Conservation (phyloP, 257 asterid species). For the Petunia axillaris region DNA sequence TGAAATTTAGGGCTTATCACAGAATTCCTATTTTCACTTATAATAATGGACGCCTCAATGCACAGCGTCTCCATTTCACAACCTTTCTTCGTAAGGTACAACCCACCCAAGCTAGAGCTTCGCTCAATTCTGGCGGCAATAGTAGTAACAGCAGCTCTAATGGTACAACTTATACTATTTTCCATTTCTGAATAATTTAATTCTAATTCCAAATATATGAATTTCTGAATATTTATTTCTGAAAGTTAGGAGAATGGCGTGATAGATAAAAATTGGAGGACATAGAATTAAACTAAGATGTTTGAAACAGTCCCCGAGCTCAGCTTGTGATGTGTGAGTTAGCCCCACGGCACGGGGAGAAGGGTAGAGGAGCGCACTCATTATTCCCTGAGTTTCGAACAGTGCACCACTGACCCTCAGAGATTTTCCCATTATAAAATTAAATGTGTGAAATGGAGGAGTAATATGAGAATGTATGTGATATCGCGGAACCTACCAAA, state of each 20-base stretch:
- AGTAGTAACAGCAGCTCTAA: slow-evolving; percentile 55
- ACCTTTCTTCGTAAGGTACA: slow-evolving; percentile 67
- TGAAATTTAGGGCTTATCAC: slow-evolving; percentile 57
- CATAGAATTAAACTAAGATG: neutral
- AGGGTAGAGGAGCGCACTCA: too few relatives aligned
- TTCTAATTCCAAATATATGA: neutral
- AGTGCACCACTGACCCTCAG: too few relatives aligned
- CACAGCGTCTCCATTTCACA: slow-evolving; percentile 52
- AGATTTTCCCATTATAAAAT: neutral
- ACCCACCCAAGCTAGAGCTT: slow-evolving; percentile 53
- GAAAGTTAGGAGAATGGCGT: neutral
- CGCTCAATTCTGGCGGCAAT: slow-evolving; percentile 42
- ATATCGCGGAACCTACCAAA: neutral
- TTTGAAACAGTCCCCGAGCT: too few relatives aligned
- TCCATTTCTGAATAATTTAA: neutral
- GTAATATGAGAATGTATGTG: neutral
- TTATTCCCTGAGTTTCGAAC: too few relatives aligned
- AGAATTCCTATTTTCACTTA: slow-evolving; percentile 38
- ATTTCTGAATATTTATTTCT: neutral
- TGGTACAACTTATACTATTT: slow-evolving; percentile 42
- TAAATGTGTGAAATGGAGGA: neutral
- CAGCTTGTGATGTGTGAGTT: too few relatives aligned
- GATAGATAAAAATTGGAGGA: neutral
- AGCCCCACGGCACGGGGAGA: too few relatives aligned
- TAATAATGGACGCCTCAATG: slow-evolving; percentile 35